phyloP scores from a whole-genome alignment of 1,284 basidiomycete species.

The Phlebopus sp. region DNA sequence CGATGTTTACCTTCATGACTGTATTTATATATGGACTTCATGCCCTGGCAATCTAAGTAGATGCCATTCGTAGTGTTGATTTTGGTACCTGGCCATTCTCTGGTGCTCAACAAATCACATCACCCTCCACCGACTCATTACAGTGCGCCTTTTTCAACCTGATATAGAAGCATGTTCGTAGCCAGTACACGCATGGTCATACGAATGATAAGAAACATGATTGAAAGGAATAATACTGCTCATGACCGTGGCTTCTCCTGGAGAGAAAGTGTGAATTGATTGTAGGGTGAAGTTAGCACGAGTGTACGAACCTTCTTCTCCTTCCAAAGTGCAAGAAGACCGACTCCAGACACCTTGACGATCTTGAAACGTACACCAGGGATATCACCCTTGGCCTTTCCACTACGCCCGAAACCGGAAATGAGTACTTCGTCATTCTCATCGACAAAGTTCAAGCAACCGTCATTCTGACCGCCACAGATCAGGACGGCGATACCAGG shows the following conservation, averaged over 20 bases:
- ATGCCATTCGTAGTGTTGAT: no score
- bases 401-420: slow-evolving; percentile 99
- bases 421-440: slow-evolving; percentile 99
- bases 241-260: slow-evolving; percentile 92
- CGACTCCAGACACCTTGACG: slow-evolving; percentile 99
- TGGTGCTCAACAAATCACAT: no score
- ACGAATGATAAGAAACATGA: slow-evolving; percentile 24
- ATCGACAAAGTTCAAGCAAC: slow-evolving; percentile 98
- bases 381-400: slow-evolving; percentile 99
- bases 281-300: not conserved
- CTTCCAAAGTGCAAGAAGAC: slow-evolving; percentile 96
- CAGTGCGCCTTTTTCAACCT: no score
- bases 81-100: no score
- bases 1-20: slow-evolving; percentile 41
- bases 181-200: slow-evolving; percentile 45
- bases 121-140: no score
- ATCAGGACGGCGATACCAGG: slow-evolving; percentile 5
- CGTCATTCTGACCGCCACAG: slow-evolving; percentile 75
- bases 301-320: slow-evolving; percentile 85
- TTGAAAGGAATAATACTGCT: slow-evolving; percentile 27
- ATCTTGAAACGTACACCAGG: slow-evolving; percentile 99
- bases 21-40: slow-evolving; percentile 7
- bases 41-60: no score
- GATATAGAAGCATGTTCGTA: slow-evolving; percentile 12
- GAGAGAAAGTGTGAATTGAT: slow-evolving; percentile 5